Percentiles rank a stretch among this genome's conserved stretches.
Evolutionary conservation across 768 basidiomycete genomes (phyloP).

Genomic region (Agrocybe praecox): DNA sequence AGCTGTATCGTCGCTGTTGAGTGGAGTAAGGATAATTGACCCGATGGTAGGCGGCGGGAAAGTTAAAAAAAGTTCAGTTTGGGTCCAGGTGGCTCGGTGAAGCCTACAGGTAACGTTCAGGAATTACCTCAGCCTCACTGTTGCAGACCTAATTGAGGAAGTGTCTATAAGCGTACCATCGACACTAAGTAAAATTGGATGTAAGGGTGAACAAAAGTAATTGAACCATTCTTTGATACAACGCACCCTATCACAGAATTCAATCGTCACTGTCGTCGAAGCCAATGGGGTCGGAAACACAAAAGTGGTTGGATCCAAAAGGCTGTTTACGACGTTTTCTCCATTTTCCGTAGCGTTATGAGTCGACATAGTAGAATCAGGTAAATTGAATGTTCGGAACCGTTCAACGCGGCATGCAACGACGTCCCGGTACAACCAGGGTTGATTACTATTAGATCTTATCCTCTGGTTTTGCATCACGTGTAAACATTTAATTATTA

Average conservation of each 20-base stretch:
- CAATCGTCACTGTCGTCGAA: conserved; percentile 69
- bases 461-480: not conserved
- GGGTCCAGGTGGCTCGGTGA: conserved; percentile 91
- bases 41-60: conserved; percentile 80
- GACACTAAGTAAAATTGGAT: conserved; percentile 2
- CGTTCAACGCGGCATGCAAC: too few relatives aligned
- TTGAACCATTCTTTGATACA: too few relatives aligned
- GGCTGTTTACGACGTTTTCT: not conserved
- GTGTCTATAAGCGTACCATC: conserved; percentile 8
- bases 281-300: conserved; percentile 49
- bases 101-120: conserved; percentile 67
- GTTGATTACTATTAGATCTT: not conserved
- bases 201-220: too few relatives aligned
- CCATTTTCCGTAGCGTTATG: not conserved
- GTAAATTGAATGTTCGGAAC: too few relatives aligned
- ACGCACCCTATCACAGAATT: conserved; percentile 91
- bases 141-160: conserved; percentile 71
- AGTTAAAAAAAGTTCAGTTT: conserved; percentile 89
- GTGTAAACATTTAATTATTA: not conserved
- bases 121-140: conserved; percentile 32
- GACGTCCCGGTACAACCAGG: not conserved
- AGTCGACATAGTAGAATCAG: not conserved
- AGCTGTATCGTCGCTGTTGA: conserved; percentile 78
- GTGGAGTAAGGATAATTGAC: conserved; percentile 71
- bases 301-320: conserved; percentile 55